Percentiles rank a stretch among this genome's conserved stretches.
These are phyloP conservation scores for Thielaviopsis euricoi DNA, from an alignment of 2,329 filamentous ascomycete genomes.

Conservation along the genomic window DNA sequence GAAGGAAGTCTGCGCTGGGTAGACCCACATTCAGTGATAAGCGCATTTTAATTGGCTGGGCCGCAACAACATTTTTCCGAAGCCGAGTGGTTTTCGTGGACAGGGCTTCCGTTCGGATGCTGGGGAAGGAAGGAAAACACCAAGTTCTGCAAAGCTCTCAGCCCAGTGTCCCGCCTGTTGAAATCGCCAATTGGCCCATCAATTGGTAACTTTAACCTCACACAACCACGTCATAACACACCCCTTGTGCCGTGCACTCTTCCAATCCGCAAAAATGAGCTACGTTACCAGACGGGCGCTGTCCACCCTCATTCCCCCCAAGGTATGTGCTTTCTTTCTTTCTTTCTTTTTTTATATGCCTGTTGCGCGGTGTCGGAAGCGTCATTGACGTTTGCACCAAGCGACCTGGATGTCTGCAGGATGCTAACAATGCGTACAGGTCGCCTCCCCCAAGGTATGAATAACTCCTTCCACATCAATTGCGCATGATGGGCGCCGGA, in stretches of 20 bases:
- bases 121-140: conserved; percentile 4
- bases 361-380: too few relatives aligned
- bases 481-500: not conserved
- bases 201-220: conserved; percentile 5
- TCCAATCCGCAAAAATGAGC: conserved; percentile 47
- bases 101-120: conserved; percentile 12
- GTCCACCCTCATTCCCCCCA: conserved; percentile 97
- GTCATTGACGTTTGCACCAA: not conserved
- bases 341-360: not conserved
- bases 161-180: conserved; percentile 10
- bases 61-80: conserved; percentile 28
- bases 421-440: conserved; percentile 27
- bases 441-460: conserved; percentile 73
- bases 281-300: conserved; percentile 79
- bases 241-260: conserved; percentile 9
- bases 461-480: not conserved
- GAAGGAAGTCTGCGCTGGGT: too few relatives aligned
- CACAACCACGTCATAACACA: not conserved
- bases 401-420: not conserved
- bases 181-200: conserved; percentile 12
- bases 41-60: conserved; percentile 24
- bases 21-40: conserved; percentile 11
- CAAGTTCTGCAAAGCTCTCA: conserved; percentile 12
- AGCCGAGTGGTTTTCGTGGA: conserved; percentile 32
- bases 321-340: conserved; percentile 44